These are phyloP conservation scores for Stentor roeselii DNA, from an alignment of 73 alveolate genomes.

Conservation along the genomic window DNA sequence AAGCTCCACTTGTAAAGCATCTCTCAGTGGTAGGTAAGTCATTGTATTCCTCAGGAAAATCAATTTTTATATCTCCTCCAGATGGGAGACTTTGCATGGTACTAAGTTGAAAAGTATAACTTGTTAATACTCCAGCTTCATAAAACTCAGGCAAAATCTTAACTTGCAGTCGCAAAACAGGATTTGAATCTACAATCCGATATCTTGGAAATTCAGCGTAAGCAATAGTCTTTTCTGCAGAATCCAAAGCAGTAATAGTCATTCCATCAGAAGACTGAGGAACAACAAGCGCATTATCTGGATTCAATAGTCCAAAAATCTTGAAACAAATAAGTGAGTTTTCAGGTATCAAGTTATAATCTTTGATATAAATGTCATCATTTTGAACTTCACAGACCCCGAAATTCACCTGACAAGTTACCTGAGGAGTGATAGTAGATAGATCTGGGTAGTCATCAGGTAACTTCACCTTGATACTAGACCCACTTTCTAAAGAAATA, in stretches of 20 bases:
- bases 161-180: constrained; percentile 11
- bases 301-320: not conserved
- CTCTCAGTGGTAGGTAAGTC: constrained; percentile 13
- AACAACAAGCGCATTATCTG: not conserved
- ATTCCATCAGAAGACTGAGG: constrained; percentile 15
- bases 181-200: not conserved
- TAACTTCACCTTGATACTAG: not conserved
- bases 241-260: not conserved
- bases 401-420: not conserved
- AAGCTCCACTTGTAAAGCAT: not conserved
- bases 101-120: not conserved
- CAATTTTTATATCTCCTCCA: not conserved
- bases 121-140: not conserved
- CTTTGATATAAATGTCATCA: no score
- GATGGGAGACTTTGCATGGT: constrained; percentile 12
- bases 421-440: not conserved
- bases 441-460: not conserved
- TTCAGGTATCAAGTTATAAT: not conserved
- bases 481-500: not conserved
- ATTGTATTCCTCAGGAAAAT: not conserved
- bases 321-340: not conserved
- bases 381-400: no score
- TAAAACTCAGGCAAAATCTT: not conserved
- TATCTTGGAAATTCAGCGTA: constrained; percentile 9
- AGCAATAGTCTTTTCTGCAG: not conserved